Evolutionary conservation across 176 grass and related monocot species (phyloP).

Genomic region (Carex littledalei): DNA sequence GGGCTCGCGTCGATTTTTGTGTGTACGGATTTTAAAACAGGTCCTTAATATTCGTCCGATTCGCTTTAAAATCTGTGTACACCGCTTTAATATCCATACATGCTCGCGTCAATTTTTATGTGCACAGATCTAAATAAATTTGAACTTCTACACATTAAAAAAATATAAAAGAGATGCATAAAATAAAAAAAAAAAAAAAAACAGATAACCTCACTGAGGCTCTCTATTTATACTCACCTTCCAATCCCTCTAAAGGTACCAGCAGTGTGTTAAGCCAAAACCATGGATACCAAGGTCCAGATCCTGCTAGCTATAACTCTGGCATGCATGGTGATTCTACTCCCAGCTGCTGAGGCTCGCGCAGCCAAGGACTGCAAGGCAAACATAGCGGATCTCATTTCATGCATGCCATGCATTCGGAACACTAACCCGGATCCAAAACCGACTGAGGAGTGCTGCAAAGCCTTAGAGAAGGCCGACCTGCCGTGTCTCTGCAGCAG

Average conservation of each 20-base stretch:
- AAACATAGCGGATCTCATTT: neutral
- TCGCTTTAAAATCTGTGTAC: too few relatives aligned
- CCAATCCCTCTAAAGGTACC: neutral
- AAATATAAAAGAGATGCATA: too few relatives aligned
- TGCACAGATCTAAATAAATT: too few relatives aligned
- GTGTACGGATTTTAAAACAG: too few relatives aligned
- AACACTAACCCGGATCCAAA: neutral
- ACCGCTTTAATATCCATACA: too few relatives aligned
- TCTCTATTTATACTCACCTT: neutral
- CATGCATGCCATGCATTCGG: neutral
- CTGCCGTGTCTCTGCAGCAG: constrained; percentile 31
- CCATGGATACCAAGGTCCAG: constrained; percentile 7
- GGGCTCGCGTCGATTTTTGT: too few relatives aligned
- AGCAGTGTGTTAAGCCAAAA: neutral
- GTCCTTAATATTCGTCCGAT: too few relatives aligned
- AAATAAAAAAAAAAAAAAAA: neutral
- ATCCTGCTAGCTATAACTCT: neutral
- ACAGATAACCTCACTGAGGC: neutral
- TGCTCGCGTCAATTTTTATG: too few relatives aligned
- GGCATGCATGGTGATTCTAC: neutral
- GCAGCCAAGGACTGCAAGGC: neutral
- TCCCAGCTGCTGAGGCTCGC: neutral
- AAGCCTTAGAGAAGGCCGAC: constrained; percentile 22
- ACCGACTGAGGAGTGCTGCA: constrained; percentile 22
- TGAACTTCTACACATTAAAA: too few relatives aligned